Evolutionary conservation across 73 alveolate species (phyloP), one percentile per base, ranked within the genome.

Genomic region (Paramecium bursaria): DNA sequence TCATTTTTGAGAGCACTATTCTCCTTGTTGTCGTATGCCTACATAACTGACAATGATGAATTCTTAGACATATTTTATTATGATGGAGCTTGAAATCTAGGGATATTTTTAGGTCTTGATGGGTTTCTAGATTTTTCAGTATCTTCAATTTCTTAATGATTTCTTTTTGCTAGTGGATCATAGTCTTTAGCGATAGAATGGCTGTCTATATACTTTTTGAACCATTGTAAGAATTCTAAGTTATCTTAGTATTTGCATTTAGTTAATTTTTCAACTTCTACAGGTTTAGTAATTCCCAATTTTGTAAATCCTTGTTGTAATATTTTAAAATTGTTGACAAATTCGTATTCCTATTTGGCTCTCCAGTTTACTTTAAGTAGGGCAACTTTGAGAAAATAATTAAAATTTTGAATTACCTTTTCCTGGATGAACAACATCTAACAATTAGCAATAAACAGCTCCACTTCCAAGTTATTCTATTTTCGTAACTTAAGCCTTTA

Each of bases 271-370:
- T 79, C 89, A 31, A 79, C 73, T 15, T 79, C 89, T 5, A 79
- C 46, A 1, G 89, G 89, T 33, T 79, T 79, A 25, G 31, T 31
- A 19, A 79, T 31, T 39, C 89, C 89, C 22, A 79, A 50, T 25
- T 79, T 79, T 0, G 89, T 79, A 19, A 79, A 53, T 39, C 74
- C 10, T 46, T 79, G 54, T 53, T 79, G 15, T 4, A 79, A 30
- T 6, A 79, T 73, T 23, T 79, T 79, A 73, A 79, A 79, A 53
- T 79, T 79, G 46, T 39, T 79, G 33, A 79, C 89, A 42, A 53
- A 79, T 6, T 79, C 89, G 54, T 79, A 79, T 47, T 79, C 89
- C 21, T 53, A 55, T 30, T 79, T 79, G 3, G 89, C 89, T 79
- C 48, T 79, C 89, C 89, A 79, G 54, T 79, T 79, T 1, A 79